Base-by-base conservation (phyloP, 768 basidiomycete species). In the Mycena belliarum region DNA sequence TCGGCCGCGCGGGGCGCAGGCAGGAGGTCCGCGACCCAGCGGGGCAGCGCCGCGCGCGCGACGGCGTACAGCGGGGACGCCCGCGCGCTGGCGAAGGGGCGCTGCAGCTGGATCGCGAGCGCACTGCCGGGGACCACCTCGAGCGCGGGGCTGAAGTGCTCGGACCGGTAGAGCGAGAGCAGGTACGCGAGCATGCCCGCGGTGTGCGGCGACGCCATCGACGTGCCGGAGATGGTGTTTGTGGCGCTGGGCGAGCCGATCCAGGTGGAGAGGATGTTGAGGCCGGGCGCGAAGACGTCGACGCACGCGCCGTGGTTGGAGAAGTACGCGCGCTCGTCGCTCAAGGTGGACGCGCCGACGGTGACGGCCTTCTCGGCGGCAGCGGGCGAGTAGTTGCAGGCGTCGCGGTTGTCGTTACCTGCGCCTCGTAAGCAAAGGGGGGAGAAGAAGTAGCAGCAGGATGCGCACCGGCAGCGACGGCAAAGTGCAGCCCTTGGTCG, bases 201-300 rank as follows among this genome's bases (percentile, higher is more conserved):
- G 41, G 84, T 86, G 76, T 96, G 95, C 44, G 96, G 96, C 8
- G 91, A 91, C 15, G 95, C 95, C 94, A 97, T 97, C 16, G 91
- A 93, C 9, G 93, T 95, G 41, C 93, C 93, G 1, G 91, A 93
- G 64, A 97, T 83, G 10, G 87, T 91, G 65, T 86, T 84, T 47
- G 78, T 79, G n/a, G 90, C 83, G 6, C 60, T 68, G 57, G 69
- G 71, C 58, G 83, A 80, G 29, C 86, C 86, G 57, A 81, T 93
- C 79, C 85, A 97, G 52, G 92, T 96, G 35, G 91, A 95, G 3
- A 89, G 77, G 70, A 98, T 96, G 79, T 93, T 93, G 60, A 95
- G 76, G 59, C 91, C 93, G 49, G 95, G 96, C 29, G 84, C 95
- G 65, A 97, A 95, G 61, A 98, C 81, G 66, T 98, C 93, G 50